Percentiles rank a stretch among this genome's conserved stretches.
phyloP scores from a whole-genome alignment of 176 grass and related monocot genomes.

The Oryza nivara region DNA sequence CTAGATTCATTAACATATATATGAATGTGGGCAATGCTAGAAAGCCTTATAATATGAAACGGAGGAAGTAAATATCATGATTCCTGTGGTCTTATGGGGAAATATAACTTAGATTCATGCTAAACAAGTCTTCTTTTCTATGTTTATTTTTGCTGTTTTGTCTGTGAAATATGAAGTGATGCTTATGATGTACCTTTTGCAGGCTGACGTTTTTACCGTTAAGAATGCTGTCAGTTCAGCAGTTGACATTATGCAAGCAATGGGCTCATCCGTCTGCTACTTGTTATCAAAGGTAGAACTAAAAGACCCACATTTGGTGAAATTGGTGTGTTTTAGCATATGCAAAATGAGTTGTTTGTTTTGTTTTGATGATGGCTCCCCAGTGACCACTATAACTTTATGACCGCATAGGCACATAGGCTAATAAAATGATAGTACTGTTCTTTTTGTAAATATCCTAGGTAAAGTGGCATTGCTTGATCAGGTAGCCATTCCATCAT shows the following conservation, averaged over 20 bases:
- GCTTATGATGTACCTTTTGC: slow-evolving; percentile 27
- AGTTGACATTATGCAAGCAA: slow-evolving; percentile 92
- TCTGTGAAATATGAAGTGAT: slow-evolving; percentile 39
- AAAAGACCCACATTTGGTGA: background rate
- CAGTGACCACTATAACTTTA: background rate
- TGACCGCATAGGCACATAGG: background rate
- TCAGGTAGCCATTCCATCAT: slow-evolving; percentile 11
- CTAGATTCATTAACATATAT: too few species aligned
- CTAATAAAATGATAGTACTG: slow-evolving; percentile 9
- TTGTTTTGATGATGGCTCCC: background rate
- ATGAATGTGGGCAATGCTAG: too few species aligned
- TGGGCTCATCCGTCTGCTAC: slow-evolving; percentile 80
- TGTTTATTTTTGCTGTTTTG: slow-evolving; percentile 28
- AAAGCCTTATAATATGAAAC: too few species aligned
- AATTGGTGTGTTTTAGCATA: slow-evolving; percentile 17
- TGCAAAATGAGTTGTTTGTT: slow-evolving; percentile 19
- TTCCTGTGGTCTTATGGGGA: background rate
- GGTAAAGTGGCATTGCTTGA: slow-evolving; percentile 14
- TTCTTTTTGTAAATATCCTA: slow-evolving; percentile 6
- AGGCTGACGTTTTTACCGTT: slow-evolving; percentile 82
- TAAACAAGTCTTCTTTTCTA: slow-evolving; percentile 34
- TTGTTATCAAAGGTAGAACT: slow-evolving; percentile 84
- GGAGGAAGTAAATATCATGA: background rate
- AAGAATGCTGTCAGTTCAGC: slow-evolving; percentile 96
- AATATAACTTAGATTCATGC: slow-evolving; percentile 15